These are phyloP conservation scores for Xylariaceae sp. DNA, from an alignment of 2,329 filamentous ascomycete species.

Conservation along the genomic window DNA sequence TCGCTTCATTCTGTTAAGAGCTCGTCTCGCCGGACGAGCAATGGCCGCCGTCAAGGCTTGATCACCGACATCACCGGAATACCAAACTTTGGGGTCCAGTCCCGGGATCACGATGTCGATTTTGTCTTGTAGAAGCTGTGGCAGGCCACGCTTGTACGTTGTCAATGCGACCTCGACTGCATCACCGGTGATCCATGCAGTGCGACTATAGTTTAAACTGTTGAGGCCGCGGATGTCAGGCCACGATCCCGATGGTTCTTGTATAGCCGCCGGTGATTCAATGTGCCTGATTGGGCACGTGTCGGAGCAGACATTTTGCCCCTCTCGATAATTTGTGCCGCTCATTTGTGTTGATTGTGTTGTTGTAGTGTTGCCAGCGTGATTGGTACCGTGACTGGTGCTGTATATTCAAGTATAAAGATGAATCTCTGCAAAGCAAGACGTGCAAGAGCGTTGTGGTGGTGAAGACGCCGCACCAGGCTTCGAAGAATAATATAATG, in stretches of 20 bases:
- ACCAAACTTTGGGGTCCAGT: background rate
- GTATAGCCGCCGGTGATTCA: background rate
- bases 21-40: background rate
- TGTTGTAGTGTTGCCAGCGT: background rate
- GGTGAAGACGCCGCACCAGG: background rate
- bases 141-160: constrained; percentile 8
- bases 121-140: constrained; percentile 4
- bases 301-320: constrained; percentile 12
- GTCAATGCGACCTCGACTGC: constrained; percentile 18
- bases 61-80: background rate
- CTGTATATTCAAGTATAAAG: background rate
- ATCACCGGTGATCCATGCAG: constrained; percentile 16
- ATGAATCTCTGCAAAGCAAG: background rate
- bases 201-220: constrained; percentile 17
- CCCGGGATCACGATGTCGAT: constrained; percentile 12
- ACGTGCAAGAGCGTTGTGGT: background rate
- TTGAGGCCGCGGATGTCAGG: constrained; percentile 22
- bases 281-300: constrained; percentile 13
- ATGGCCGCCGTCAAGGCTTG: background rate
- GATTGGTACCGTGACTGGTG: background rate
- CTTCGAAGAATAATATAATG: background rate
- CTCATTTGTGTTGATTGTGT: constrained; percentile 2
- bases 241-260: constrained; percentile 4
- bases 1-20: background rate
- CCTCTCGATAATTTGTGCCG: background rate